Evolutionary conservation across 495 filamentous ascomycete genomes (phyloP).

Genomic region (Penicillium antarcticum): DNA sequence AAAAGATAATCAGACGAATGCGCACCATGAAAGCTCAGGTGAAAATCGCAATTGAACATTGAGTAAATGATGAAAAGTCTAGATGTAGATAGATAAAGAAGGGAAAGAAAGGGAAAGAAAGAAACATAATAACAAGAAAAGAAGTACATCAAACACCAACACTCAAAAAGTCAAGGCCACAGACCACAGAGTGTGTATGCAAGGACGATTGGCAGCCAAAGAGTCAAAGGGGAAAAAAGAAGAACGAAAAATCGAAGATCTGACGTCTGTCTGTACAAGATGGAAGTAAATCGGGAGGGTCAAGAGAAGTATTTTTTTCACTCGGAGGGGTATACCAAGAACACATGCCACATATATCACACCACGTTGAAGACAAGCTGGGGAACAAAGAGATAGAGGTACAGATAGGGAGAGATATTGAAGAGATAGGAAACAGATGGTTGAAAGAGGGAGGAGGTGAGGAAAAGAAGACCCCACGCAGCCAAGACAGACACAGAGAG

Average conservation of each 20-base stretch:
- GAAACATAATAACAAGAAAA: too few relatives aligned
- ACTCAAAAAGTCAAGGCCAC: too few relatives aligned
- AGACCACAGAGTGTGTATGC: slow-evolving; percentile 2
- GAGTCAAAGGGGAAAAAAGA: too few relatives aligned
- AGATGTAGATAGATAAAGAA: too few relatives aligned
- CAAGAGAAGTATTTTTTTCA: slow-evolving; percentile 17
- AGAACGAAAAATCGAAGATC: too few relatives aligned
- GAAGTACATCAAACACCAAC: too few relatives aligned
- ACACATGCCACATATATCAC: slow-evolving; percentile 32
- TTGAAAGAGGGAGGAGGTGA: slow-evolving; percentile 1
- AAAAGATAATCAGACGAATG: too few relatives aligned
- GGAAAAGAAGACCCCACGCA: too few relatives aligned
- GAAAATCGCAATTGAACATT: too few relatives aligned
- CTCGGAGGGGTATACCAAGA: slow-evolving; percentile 29
- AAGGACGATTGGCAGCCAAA: neutral
- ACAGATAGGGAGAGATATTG: neutral
- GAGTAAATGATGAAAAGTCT: too few relatives aligned
- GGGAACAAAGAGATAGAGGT: slow-evolving; percentile 1
- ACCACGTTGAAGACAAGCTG: slow-evolving; percentile 11
- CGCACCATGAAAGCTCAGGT: too few relatives aligned
- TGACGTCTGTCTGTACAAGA: slow-evolving; percentile 14
- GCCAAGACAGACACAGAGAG: neutral
- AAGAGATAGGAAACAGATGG: slow-evolving; percentile 6
- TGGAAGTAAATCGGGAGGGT: slow-evolving; percentile 2
- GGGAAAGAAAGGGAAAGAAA: too few relatives aligned